Base-by-base conservation (phyloP, 129 eudicot species). In the Flaveria robusta region DNA sequence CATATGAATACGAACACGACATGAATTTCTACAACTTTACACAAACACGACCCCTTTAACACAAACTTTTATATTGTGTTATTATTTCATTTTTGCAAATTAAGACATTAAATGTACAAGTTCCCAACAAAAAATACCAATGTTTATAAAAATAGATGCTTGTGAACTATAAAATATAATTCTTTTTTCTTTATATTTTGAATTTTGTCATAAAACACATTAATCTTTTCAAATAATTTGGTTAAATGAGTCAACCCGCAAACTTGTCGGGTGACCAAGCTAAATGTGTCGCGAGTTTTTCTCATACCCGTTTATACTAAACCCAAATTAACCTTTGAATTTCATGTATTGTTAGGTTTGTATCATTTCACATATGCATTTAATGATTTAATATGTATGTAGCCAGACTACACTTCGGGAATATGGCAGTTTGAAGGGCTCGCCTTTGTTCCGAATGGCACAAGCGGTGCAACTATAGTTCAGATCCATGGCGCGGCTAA, bases 401-500 rank as follows among this genome's bases (percentile, higher is more conserved):
- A 83, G 83, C 87, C 70, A 12, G 83, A 86, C 55, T 86, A 86
- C 68, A 75, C 79, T 20, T 86, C 90, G 2, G 83, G 87, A 31
- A 58, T 80, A 10, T 83, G 87, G 81, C 87, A 83, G 67, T 76
- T 86, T 29, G 87, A 86, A 70, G 87, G 90, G 15, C 18, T 72
- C 23, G 85, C 74, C 5, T 83, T 79, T 11, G 78, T 86, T 37
- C 90, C 85, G 7, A 86, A 83, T 23, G 90, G 90, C 46, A 86
- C 90, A 2, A 75, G 79, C 2, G 90, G 90, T 16, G 85, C 82
- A 0, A 79, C 83, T 1, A 65, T 86, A 18, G 66, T 83, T 22
- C 85, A 86, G 18, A 86, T 83, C 27, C 85, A 79, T 63, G 90
- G 90, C 9, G 90, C 85, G 9, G 37, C 81, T n/a, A 76, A 68